Evolutionary conservation across 805 yeast genomes (phyloP).

Genomic region (Clavispora fructus): DNA sequence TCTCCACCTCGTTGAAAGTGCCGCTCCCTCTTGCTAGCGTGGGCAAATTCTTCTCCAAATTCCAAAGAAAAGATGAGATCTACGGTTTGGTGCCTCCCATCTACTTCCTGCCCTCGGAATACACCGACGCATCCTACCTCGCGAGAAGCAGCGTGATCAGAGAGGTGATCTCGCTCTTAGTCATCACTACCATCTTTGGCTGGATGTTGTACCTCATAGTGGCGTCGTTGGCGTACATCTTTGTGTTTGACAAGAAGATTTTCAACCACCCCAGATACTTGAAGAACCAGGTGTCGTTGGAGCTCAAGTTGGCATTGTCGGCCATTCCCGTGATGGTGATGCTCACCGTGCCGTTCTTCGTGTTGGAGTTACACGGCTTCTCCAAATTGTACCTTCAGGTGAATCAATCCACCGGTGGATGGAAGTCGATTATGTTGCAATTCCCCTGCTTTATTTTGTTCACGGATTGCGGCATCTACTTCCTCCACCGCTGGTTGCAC

Average conservation of each 20-base stretch:
- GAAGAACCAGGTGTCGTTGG: constrained; percentile 87
- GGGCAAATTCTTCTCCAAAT: constrained; percentile 12
- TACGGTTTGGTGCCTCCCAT: constrained; percentile 65
- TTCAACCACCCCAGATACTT: constrained; percentile 95
- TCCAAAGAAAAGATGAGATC: constrained; percentile 35
- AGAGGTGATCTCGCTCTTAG: constrained; percentile 60
- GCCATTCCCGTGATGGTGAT: constrained; percentile 89
- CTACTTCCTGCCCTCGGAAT: constrained; percentile 50
- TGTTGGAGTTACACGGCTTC: constrained; percentile 77
- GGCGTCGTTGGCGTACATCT: constrained; percentile 71
- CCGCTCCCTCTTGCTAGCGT: constrained; percentile 12
- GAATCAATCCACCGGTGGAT: constrained; percentile 60
- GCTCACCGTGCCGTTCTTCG: constrained; percentile 85
- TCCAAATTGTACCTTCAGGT: constrained; percentile 70
- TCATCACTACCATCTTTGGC: constrained; percentile 77
- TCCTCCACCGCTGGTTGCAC: constrained; percentile 89
- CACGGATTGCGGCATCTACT: constrained; percentile 89
- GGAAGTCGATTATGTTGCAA: constrained; percentile 60
- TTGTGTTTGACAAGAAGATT: constrained; percentile 80
- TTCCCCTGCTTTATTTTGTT: constrained; percentile 79
- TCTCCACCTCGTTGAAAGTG: constrained; percentile 5
- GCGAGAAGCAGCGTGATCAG: constrained; percentile 70
- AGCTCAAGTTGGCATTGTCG: constrained; percentile 68
- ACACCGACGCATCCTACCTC: constrained; percentile 61
- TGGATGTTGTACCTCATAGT: constrained; percentile 72